Conservation (phyloP, 345 rosid genomes). For the Triadica sebifera region DNA sequence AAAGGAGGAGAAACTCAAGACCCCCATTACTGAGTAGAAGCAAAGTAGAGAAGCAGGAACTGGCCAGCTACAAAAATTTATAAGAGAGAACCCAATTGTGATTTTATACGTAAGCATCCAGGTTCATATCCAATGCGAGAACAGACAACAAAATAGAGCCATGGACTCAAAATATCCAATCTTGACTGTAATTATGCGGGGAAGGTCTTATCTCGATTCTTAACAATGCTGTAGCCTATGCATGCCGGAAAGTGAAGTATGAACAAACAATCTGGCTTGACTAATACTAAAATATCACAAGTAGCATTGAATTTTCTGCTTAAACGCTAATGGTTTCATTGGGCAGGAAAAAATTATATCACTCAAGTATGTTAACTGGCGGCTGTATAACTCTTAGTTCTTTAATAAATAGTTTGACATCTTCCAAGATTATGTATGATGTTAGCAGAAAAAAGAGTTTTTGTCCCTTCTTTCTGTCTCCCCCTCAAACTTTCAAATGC, state of each 20-base stretch:
- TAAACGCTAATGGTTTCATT: too few species aligned
- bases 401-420: too few species aligned
- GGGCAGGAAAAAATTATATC: too few species aligned
- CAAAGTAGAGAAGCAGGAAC: not conserved
- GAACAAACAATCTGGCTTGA: not conserved
- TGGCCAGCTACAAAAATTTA: not conserved
- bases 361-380: too few species aligned
- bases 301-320: not conserved
- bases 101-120: not conserved
- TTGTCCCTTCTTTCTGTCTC: slow-evolving; percentile 7
- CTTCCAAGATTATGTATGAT: not conserved
- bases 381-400: too few species aligned
- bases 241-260: not conserved
- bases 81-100: too few species aligned
- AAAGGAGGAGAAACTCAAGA: slow-evolving; percentile 23
- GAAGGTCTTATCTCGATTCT: slow-evolving; percentile 7
- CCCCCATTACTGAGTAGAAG: slow-evolving; percentile 28
- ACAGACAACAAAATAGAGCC: slow-evolving; percentile 14
- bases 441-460: not conserved
- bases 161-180: not conserved
- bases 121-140: slow-evolving; percentile 17
- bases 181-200: not conserved
- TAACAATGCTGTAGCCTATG: not conserved
- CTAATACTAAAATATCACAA: not conserved
- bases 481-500: not conserved